Evolutionary conservation across 148 eudicot genomes (phyloP).

Genomic region (Camellia lanceoleosa): DNA sequence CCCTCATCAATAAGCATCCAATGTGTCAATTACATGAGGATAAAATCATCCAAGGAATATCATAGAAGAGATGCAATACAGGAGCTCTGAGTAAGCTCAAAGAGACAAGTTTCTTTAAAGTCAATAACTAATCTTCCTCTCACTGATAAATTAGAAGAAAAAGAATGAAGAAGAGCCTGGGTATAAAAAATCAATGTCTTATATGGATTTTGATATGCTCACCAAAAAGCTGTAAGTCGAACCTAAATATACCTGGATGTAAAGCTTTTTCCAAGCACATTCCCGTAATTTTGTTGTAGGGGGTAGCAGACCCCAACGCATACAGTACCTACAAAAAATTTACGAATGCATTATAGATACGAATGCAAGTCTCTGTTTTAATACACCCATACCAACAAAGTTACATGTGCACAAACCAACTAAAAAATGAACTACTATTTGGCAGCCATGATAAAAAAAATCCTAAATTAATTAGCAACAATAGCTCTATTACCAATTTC

Average conservation of each 20-base stretch:
- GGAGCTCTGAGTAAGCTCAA: not conserved
- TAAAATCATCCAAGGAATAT: not conserved
- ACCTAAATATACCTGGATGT: conserved; percentile 55
- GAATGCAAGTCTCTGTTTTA: not conserved
- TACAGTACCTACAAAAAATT: conserved; percentile 52
- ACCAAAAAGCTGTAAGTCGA: not conserved
- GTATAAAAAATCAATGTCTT: not conserved
- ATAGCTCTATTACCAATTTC: too few species aligned
- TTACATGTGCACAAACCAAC: not conserved
- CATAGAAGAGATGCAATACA: not conserved
- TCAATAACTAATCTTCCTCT: not conserved
- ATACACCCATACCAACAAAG: not conserved
- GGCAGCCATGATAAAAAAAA: not conserved
- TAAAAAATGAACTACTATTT: not conserved
- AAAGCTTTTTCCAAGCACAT: conserved; percentile 89
- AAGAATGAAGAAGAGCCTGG: not conserved
- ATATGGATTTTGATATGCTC: not conserved
- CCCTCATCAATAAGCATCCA: not conserved
- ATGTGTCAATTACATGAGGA: not conserved
- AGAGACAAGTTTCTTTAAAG: not conserved
- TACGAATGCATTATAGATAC: not conserved
- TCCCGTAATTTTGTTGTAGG: conserved; percentile 66
- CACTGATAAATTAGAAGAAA: too few species aligned
- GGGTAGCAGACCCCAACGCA: conserved; percentile 85
- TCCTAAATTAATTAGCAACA: not conserved